Evolutionary conservation across 2,329 filamentous ascomycete genomes (phyloP).

Genomic region (Trichoderma simmonsii): DNA sequence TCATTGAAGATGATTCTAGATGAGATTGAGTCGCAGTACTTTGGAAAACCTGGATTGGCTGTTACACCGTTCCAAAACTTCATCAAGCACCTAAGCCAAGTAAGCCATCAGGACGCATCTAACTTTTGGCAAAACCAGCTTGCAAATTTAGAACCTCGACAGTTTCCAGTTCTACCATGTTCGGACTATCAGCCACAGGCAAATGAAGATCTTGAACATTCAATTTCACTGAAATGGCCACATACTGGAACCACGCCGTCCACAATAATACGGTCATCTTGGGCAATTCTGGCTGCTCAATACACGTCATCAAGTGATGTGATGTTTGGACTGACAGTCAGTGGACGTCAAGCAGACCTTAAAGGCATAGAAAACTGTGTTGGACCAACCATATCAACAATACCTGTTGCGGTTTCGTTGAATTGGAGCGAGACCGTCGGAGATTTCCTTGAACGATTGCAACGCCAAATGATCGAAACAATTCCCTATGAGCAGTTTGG

Average conservation of each 20-base stretch:
- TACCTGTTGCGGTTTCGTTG: conserved; percentile 19
- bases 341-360: conserved; percentile 19
- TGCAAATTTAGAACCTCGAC: neutral
- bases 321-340: conserved; percentile 4
- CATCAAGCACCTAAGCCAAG: neutral
- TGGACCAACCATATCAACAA: conserved; percentile 21
- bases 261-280: conserved; percentile 1
- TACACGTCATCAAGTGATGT: conserved; percentile 5
- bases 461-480: conserved; percentile 25
- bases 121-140: conserved; percentile 7
- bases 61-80: conserved; percentile 6
- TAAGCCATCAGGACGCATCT: neutral
- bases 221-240: neutral
- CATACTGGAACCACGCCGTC: neutral
- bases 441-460: conserved; percentile 21
- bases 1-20: conserved; percentile 6
- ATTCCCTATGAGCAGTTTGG: conserved; percentile 27
- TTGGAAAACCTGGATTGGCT: neutral
- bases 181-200: conserved; percentile 1
- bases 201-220: neutral
- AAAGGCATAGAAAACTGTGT: conserved; percentile 17
- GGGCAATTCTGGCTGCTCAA: conserved; percentile 5
- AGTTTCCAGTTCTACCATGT: neutral
- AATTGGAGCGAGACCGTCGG: conserved; percentile 1
- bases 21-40: neutral